A percentile compares a stretch with the other conserved stretches of the same genome.
These are phyloP conservation scores for Sonneratia alba DNA, from an alignment of 345 rosid genomes.

Conservation along the genomic window DNA sequence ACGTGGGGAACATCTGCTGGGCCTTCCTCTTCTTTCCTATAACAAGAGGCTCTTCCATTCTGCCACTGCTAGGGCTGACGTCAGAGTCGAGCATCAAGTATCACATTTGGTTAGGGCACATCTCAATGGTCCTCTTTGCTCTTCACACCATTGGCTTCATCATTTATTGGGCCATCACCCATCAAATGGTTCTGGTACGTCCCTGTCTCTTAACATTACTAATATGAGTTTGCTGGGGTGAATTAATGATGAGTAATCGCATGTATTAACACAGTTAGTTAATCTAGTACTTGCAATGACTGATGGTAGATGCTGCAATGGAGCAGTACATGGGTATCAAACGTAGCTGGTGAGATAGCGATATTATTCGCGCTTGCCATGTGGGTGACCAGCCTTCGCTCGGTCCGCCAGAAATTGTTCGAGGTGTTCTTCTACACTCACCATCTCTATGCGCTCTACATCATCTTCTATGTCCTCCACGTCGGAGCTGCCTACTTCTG, in stretches of 20 bases:
- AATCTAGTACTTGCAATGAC: too few relatives aligned
- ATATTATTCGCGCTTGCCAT: constrained; percentile 39
- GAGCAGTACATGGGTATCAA: constrained; percentile 31
- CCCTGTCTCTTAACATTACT: too few relatives aligned
- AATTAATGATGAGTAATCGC: too few relatives aligned
- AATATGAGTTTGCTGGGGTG: too few relatives aligned
- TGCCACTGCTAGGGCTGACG: constrained; percentile 54
- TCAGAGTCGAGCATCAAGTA: constrained; percentile 86
- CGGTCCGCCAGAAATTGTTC: constrained; percentile 44
- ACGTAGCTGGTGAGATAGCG: constrained; percentile 58
- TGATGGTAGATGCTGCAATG: constrained; percentile 39
- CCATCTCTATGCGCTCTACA: constrained; percentile 51
- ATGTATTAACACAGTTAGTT: background rate
- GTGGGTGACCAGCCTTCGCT: constrained; percentile 59
- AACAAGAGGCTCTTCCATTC: constrained; percentile 68
- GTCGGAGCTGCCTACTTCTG: constrained; percentile 42
- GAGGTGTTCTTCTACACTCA: constrained; percentile 82
- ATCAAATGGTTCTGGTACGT: constrained; percentile 37
- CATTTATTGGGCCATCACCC: constrained; percentile 27
- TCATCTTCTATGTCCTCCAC: constrained; percentile 56
- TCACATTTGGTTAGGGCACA: constrained; percentile 84
- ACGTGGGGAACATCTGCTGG: constrained; percentile 54
- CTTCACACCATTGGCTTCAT: constrained; percentile 53
- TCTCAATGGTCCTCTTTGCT: constrained; percentile 46
- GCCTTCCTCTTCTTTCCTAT: constrained; percentile 71